phyloP scores from a whole-genome alignment of 495 filamentous ascomycete species.

The Penicillium canariense region DNA sequence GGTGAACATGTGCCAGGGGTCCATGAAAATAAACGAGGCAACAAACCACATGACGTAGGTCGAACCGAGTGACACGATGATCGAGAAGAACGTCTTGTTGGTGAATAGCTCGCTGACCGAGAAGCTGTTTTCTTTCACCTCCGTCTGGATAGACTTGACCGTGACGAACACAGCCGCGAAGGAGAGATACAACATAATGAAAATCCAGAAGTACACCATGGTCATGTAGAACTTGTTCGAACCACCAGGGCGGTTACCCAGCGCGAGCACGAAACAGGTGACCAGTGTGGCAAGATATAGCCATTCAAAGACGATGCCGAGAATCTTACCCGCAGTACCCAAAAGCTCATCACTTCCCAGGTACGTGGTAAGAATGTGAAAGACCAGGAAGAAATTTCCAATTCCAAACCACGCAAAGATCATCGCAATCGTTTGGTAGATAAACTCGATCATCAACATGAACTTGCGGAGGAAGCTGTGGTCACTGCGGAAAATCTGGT shows the following conservation, averaged over 20 bases:
- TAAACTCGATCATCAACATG: slow-evolving; percentile 86
- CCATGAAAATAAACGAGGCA: slow-evolving; percentile 90
- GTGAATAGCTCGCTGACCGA: slow-evolving; percentile 68
- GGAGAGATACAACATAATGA: slow-evolving; percentile 92
- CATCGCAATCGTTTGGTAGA: slow-evolving; percentile 93
- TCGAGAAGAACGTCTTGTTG: slow-evolving; percentile 86
- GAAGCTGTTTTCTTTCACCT: slow-evolving; percentile 59
- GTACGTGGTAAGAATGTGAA: slow-evolving; percentile 91
- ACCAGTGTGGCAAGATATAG: slow-evolving; percentile 88
- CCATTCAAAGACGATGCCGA: slow-evolving; percentile 94
- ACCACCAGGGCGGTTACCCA: slow-evolving; percentile 95
- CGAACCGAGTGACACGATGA: slow-evolving; percentile 86
- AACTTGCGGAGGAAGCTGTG: slow-evolving; percentile 86
- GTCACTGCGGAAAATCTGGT: slow-evolving; percentile 88
- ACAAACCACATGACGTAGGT: slow-evolving; percentile 95
- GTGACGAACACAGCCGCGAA: slow-evolving; percentile 97
- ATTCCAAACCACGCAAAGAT: slow-evolving; percentile 99
- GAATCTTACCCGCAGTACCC: slow-evolving; percentile 68
- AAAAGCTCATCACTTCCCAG: slow-evolving; percentile 66
- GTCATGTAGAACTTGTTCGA: slow-evolving; percentile 92
- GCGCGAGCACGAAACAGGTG: slow-evolving; percentile 90
- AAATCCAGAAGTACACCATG: slow-evolving; percentile 95
- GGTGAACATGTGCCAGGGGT: slow-evolving; percentile 99
- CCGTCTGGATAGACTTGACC: slow-evolving; percentile 72
- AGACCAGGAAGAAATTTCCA: slow-evolving; percentile 98